These are phyloP conservation scores for Colletotrichum truncatum DNA, from an alignment of 2,329 filamentous ascomycete species.

Conservation along the genomic window DNA sequence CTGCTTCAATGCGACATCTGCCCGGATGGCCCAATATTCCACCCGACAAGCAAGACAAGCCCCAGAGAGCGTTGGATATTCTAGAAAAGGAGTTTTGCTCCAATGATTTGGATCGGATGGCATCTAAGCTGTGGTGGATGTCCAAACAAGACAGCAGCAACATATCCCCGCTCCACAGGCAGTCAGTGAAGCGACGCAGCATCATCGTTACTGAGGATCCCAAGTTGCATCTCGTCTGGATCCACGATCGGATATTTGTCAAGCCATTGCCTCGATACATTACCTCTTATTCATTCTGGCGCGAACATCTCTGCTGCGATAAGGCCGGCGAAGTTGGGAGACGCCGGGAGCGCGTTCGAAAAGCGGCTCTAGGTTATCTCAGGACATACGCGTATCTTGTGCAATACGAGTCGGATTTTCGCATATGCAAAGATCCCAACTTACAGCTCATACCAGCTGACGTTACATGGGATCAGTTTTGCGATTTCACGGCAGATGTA, in stretches of 20 bases:
- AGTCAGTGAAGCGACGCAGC: constrained; percentile 37
- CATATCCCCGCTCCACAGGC: constrained; percentile 39
- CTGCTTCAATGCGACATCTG: too few relatives aligned
- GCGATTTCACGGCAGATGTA: constrained; percentile 25
- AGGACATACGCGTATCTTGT: constrained; percentile 43
- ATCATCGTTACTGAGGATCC: constrained; percentile 44
- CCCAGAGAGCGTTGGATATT: too few relatives aligned
- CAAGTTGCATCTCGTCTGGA: constrained; percentile 45
- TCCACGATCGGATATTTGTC: constrained; percentile 39
- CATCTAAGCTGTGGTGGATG: constrained; percentile 14
- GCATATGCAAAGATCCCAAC: constrained; percentile 36
- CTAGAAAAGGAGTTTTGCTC: constrained; percentile 23
- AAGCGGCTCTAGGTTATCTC: constrained; percentile 42
- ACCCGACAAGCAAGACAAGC: too few relatives aligned
- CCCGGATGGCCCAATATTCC: too few relatives aligned
- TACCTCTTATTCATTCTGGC: constrained; percentile 37
- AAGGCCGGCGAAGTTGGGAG: background rate
- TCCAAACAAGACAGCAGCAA: constrained; percentile 20
- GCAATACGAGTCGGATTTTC: constrained; percentile 43
- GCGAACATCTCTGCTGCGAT: constrained; percentile 28
- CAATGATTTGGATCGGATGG: constrained; percentile 18
- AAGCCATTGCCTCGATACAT: constrained; percentile 44
- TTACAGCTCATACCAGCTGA: constrained; percentile 26
- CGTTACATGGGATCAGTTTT: constrained; percentile 33
- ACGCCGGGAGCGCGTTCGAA: background rate